These are phyloP conservation scores for Elsinoe ampelina DNA, from an alignment of 2,329 filamentous ascomycete species.

Conservation along the genomic window DNA sequence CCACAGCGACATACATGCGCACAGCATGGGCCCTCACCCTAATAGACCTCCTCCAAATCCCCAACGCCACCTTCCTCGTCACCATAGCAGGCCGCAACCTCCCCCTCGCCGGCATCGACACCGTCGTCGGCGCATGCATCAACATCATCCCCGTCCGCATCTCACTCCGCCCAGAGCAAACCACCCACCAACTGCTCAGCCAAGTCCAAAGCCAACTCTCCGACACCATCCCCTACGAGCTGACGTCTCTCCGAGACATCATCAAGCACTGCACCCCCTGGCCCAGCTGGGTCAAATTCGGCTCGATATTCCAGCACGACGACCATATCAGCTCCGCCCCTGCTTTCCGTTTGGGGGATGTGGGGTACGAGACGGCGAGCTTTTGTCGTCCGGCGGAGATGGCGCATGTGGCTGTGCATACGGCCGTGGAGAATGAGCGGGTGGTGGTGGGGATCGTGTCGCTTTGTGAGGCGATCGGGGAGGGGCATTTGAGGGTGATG, in stretches of 20 bases:
- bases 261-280: conserved; percentile 25
- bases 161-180: conserved; percentile 42
- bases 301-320: conserved; percentile 4
- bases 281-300: not conserved
- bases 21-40: conserved; percentile 50
- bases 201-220: conserved; percentile 30
- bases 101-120: conserved; percentile 45
- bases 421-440: not conserved
- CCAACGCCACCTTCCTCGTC: conserved; percentile 52
- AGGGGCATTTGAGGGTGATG: not conserved
- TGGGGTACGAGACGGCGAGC: not conserved
- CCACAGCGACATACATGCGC: conserved; percentile 39
- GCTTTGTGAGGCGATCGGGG: not conserved
- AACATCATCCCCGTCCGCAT: conserved; percentile 59
- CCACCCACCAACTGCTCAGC: conserved; percentile 26
- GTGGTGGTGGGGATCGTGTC: not conserved
- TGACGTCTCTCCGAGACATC: conserved; percentile 30
- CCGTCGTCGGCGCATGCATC: conserved; percentile 56
- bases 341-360: not conserved
- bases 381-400: not conserved
- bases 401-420: not conserved
- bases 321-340: not conserved
- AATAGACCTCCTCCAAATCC: conserved; percentile 39
- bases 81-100: conserved; percentile 57
- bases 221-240: conserved; percentile 27